phyloP scores from a whole-genome alignment of 2,329 filamentous ascomycete genomes.

The Aureobasidium leucospermi region DNA sequence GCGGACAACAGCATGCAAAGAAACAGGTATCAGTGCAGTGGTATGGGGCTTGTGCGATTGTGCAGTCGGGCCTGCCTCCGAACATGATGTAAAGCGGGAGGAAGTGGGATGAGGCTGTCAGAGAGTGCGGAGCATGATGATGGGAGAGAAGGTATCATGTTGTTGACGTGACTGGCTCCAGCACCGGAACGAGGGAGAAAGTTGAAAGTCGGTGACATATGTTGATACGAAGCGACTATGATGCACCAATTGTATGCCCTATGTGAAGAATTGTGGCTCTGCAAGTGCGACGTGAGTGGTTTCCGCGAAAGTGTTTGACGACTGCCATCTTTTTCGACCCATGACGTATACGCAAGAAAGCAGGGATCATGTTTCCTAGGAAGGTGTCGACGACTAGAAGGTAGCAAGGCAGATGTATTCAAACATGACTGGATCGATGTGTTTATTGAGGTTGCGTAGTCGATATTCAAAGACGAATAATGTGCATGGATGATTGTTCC shows the following conservation, averaged over 20 bases:
- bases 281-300: neutral
- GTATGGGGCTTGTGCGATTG: no score
- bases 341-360: neutral
- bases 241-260: neutral
- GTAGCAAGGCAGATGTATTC: no score
- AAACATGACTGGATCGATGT: no score
- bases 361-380: neutral
- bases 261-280: neutral
- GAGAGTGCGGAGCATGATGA: constrained; percentile 1
- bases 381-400: neutral
- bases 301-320: neutral
- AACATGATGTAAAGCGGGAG: no score
- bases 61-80: no score
- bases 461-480: no score
- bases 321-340: neutral
- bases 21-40: no score
- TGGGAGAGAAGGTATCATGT: neutral
- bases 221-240: neutral
- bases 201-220: neutral
- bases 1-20: no score
- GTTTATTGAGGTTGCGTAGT: no score
- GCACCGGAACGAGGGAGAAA: neutral
- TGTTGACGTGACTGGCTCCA: neutral
- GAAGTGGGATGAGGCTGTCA: neutral
- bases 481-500: no score